Evolutionary conservation across 805 yeast genomes (phyloP).

Genomic region (Nakazawaea siamensis): DNA sequence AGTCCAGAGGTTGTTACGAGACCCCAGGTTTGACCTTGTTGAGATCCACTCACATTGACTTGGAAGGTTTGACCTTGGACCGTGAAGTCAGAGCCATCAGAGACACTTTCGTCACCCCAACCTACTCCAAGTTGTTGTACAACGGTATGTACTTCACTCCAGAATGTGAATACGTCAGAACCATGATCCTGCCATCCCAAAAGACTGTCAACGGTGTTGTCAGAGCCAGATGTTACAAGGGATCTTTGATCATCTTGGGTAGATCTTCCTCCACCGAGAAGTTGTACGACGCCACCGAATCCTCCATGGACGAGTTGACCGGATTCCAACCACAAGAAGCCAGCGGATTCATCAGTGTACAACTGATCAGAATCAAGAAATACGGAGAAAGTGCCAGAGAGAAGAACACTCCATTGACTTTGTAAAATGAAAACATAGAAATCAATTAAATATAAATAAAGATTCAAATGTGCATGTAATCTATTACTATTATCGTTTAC

Average conservation of each 20-base stretch:
- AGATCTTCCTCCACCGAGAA: slow-evolving; percentile 94
- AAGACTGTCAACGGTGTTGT: slow-evolving; percentile 93
- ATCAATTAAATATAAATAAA: background rate
- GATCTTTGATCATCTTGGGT: slow-evolving; percentile 75
- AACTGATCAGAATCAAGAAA: slow-evolving; percentile 96
- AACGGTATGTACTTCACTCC: slow-evolving; percentile 98
- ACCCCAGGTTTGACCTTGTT: slow-evolving; percentile 96
- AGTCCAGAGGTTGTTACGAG: slow-evolving; percentile 99
- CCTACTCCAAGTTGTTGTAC: slow-evolving; percentile 84
- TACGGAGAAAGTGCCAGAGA: slow-evolving; percentile 93
- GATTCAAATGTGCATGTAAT: background rate
- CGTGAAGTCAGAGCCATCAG: slow-evolving; percentile 96
- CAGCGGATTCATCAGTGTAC: slow-evolving; percentile 94
- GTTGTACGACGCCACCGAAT: slow-evolving; percentile 94
- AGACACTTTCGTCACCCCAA: slow-evolving; percentile 91
- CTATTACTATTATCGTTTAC: background rate
- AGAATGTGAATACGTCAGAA: slow-evolving; percentile 92
- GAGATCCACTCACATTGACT: slow-evolving; percentile 90
- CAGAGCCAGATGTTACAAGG: slow-evolving; percentile 91
- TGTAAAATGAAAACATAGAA: slow-evolving; percentile 21
- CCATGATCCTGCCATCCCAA: slow-evolving; percentile 93
- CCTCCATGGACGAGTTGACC: slow-evolving; percentile 98
- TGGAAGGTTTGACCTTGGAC: slow-evolving; percentile 95
- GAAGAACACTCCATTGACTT: slow-evolving; percentile 47
- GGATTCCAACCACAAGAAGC: slow-evolving; percentile 98